Evolutionary conservation across 805 yeast species (phyloP).

Genomic region (Spathaspora boniae): DNA sequence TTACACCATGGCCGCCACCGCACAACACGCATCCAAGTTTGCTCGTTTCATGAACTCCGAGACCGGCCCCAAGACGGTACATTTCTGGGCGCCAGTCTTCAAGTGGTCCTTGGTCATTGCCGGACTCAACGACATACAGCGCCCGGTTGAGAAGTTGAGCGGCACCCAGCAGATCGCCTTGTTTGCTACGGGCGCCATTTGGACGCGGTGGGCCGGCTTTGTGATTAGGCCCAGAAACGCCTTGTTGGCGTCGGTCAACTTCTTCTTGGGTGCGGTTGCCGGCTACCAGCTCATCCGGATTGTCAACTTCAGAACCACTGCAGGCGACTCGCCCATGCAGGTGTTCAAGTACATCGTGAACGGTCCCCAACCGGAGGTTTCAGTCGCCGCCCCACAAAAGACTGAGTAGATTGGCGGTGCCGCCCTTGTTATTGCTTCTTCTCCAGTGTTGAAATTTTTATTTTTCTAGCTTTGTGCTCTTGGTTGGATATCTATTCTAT

Average conservation of each 20-base stretch:
- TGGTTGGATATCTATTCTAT: neutral
- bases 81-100: slow-evolving; percentile 76
- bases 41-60: slow-evolving; percentile 73
- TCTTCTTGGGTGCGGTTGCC: slow-evolving; percentile 89
- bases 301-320: slow-evolving; percentile 54
- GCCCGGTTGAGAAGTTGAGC: slow-evolving; percentile 89
- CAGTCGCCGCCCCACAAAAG: neutral
- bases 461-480: neutral
- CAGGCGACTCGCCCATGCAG: slow-evolving; percentile 62
- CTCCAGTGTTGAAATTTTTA: too few relatives aligned
- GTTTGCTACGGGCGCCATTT: slow-evolving; percentile 86
- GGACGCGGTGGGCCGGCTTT: slow-evolving; percentile 96
- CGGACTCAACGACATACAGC: slow-evolving; percentile 77
- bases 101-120: slow-evolving; percentile 91
- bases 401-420: too few relatives aligned
- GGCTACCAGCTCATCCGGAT: slow-evolving; percentile 78
- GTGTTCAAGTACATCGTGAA: slow-evolving; percentile 56
- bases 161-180: slow-evolving; percentile 88
- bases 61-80: slow-evolving; percentile 97
- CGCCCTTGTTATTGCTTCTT: too few relatives aligned
- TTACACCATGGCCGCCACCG: slow-evolving; percentile 24
- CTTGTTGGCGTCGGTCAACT: slow-evolving; percentile 87
- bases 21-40: slow-evolving; percentile 50
- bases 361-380: slow-evolving; percentile 31
- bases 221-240: slow-evolving; percentile 86